Conservation (phyloP, 1,139 yeast species). For the Sugiyamaella pinicola region DNA sequence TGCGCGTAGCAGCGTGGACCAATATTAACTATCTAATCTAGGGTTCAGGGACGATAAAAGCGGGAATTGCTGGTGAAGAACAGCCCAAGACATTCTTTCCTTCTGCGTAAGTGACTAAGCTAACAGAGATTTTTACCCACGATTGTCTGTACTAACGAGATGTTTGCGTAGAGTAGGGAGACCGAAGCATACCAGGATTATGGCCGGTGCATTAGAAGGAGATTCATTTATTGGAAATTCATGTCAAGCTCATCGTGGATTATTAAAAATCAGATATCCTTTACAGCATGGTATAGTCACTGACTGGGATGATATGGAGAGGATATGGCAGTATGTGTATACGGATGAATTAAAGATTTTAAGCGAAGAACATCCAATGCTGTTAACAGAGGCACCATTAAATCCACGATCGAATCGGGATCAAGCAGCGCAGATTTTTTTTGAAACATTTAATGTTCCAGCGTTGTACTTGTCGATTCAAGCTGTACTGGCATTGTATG, state of each 20-base stretch:
- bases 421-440: conserved; percentile 71
- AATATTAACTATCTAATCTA: conserved; percentile 24
- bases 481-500: conserved; percentile 82
- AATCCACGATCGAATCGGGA: conserved; percentile 75
- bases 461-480: conserved; percentile 82
- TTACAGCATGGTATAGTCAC: conserved; percentile 78
- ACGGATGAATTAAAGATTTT: conserved; percentile 64
- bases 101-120: conserved; percentile 45
- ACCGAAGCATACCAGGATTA: conserved; percentile 79
- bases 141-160: background rate
- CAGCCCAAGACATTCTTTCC: conserved; percentile 63
- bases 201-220: conserved; percentile 76
- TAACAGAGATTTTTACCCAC: background rate
- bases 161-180: conserved; percentile 58
- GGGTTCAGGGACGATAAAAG: conserved; percentile 87
- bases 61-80: conserved; percentile 94
- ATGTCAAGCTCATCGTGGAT: conserved; percentile 77
- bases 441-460: conserved; percentile 85
- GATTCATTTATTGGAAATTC: conserved; percentile 69
- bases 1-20: background rate
- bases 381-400: conserved; percentile 87
- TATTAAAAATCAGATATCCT: conserved; percentile 70
- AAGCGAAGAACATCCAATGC: conserved; percentile 84
- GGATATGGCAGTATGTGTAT: conserved; percentile 68
- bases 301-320: conserved; percentile 87